Evolutionary conservation across 441 rosid species (phyloP).

Genomic region (Gossypium lobatum): DNA sequence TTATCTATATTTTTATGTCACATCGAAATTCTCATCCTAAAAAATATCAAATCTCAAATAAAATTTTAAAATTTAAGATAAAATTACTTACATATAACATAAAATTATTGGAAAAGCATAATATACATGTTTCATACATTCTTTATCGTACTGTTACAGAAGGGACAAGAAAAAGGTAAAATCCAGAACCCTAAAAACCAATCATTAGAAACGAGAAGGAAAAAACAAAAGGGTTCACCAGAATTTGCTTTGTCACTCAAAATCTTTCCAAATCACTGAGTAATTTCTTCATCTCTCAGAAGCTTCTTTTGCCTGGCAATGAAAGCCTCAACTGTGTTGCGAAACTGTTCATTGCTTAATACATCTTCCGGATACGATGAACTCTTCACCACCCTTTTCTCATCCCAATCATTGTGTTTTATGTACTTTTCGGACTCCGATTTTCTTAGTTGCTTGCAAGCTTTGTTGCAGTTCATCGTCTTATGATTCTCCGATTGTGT

Average conservation of each 20-base stretch:
- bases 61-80: no score
- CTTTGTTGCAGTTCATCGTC: constrained; percentile 9
- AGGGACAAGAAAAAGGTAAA: background rate
- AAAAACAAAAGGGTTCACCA: background rate
- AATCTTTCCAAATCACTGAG: constrained; percentile 19
- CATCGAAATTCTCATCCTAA: no score
- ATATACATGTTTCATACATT: no score
- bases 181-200: background rate
- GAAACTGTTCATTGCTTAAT: constrained; percentile 85
- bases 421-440: constrained; percentile 38
- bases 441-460: constrained; percentile 30
- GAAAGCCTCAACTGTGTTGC: constrained; percentile 66
- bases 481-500: constrained; percentile 43
- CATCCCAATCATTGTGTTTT: constrained; percentile 22
- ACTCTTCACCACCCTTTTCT: constrained; percentile 22
- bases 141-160: rapidly evolving
- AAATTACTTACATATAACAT: no score
- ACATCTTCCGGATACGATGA: constrained; percentile 50
- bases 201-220: background rate
- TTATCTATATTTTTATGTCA: no score
- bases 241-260: background rate
- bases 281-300: constrained; percentile 58
- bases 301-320: constrained; percentile 70
- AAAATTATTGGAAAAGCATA: no score
- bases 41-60: no score